phyloP scores from a whole-genome alignment of 1,139 yeast genomes.

The Protomyces lactucae-debilis region DNA sequence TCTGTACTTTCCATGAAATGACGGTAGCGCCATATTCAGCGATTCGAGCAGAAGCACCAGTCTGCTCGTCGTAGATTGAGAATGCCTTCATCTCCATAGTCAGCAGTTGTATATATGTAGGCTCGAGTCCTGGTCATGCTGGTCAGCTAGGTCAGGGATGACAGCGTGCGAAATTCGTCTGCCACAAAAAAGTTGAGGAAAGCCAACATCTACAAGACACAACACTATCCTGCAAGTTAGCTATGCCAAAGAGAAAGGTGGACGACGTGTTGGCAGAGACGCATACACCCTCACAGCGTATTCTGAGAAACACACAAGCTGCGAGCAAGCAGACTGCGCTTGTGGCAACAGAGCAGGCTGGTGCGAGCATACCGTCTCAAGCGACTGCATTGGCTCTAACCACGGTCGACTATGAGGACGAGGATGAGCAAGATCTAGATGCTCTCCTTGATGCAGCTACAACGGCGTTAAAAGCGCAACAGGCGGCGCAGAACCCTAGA shows the following conservation, averaged over 20 bases:
- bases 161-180: too few relatives aligned
- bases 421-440: conserved; percentile 29
- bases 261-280: neutral
- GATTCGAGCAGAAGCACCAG: conserved; percentile 56
- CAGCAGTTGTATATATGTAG: neutral
- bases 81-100: conserved; percentile 25
- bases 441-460: conserved; percentile 27
- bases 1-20: conserved; percentile 68
- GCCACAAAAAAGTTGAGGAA: too few relatives aligned
- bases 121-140: too few relatives aligned
- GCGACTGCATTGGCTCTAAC: neutral
- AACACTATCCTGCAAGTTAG: too few relatives aligned
- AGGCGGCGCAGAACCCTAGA: conserved; percentile 27
- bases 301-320: neutral
- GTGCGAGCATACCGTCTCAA: neutral
- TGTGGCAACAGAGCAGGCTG: neutral
- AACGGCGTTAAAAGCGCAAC: neutral
- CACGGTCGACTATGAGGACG: neutral
- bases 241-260: neutral
- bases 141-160: too few relatives aligned
- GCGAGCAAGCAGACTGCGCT: neutral
- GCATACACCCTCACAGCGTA: neutral
- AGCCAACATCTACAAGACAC: too few relatives aligned
- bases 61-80: conserved; percentile 4
- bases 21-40: conserved; percentile 87